These are phyloP conservation scores for Cladosporium sp. DNA, from an alignment of 2,329 filamentous ascomycete genomes.

Conservation along the genomic window DNA sequence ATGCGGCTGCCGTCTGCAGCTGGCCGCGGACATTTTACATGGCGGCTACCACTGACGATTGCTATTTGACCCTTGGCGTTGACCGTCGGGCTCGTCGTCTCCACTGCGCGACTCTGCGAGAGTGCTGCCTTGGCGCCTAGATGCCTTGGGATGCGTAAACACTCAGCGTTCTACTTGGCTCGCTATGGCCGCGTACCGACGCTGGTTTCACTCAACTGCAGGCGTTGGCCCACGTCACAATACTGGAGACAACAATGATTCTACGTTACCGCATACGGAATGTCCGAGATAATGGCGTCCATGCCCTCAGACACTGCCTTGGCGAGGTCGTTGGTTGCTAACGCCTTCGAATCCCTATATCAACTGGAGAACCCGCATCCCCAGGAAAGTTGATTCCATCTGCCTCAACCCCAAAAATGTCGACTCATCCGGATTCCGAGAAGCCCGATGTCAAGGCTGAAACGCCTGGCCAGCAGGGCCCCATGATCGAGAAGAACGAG, in stretches of 20 bases:
- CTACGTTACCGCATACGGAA: slow-evolving; percentile 8
- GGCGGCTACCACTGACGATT: background rate
- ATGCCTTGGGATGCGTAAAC: slow-evolving; percentile 13
- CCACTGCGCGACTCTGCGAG: slow-evolving; percentile 6
- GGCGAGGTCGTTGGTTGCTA: background rate
- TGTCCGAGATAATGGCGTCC: slow-evolving; percentile 8
- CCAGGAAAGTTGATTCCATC: slow-evolving; percentile 1
- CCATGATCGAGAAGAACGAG: slow-evolving; percentile 9
- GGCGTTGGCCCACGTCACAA: slow-evolving; percentile 10
- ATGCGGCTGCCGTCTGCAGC: too few species aligned
- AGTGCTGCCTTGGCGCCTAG: slow-evolving; percentile 11
- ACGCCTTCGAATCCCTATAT: slow-evolving; percentile 1
- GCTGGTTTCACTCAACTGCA: background rate
- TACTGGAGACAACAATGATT: slow-evolving; percentile 12
- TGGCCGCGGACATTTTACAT: too few species aligned
- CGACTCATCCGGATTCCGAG: slow-evolving; percentile 5
- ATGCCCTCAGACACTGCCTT: slow-evolving; percentile 6
- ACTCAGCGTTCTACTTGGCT: slow-evolving; percentile 13
- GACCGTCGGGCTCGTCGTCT: background rate
- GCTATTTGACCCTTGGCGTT: slow-evolving; percentile 1
- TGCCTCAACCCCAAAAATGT: slow-evolving; percentile 7
- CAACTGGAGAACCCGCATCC: slow-evolving; percentile 12
- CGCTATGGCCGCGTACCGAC: slow-evolving; percentile 3
- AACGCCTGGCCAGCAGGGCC: background rate
- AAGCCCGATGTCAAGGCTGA: background rate